phyloP scores from a whole-genome alignment of 2,329 filamentous ascomycete genomes.

The Penicillium polonicum region DNA sequence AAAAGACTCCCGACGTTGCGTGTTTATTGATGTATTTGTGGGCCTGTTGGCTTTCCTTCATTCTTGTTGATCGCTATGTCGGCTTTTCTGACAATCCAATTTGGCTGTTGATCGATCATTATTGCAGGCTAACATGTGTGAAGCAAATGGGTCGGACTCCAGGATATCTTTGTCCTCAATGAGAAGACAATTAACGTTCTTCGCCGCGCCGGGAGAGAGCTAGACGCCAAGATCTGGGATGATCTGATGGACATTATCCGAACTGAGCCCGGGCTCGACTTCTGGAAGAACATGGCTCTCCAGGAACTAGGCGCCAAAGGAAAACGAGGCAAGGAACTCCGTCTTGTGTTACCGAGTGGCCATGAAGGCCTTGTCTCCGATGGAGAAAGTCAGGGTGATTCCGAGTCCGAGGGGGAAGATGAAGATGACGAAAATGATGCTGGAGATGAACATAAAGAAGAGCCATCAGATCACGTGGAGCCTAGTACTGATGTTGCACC shows the following conservation, averaged over 20 bases:
- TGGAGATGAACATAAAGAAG: background rate
- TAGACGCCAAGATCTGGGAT: constrained; percentile 5
- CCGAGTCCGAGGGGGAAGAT: background rate
- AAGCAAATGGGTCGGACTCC: constrained; percentile 9
- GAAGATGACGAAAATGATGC: background rate
- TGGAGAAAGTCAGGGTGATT: background rate
- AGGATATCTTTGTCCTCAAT: constrained; percentile 8
- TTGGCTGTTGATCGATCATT: background rate
- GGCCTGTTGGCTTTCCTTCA: background rate
- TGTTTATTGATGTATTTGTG: background rate
- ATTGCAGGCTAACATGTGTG: background rate
- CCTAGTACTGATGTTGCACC: background rate
- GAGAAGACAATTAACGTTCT: background rate
- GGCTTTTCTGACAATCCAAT: background rate
- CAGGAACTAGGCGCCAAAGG: constrained; percentile 10
- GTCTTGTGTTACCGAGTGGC: constrained; percentile 6
- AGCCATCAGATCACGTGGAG: background rate
- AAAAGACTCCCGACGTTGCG: background rate
- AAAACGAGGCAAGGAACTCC: constrained; percentile 4
- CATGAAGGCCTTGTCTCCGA: background rate
- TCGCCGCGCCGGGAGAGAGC: background rate
- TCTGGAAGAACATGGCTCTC: constrained; percentile 16
- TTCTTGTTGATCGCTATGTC: background rate
- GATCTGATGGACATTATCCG: constrained; percentile 5
- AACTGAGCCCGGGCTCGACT: background rate